Conservation (phyloP, 495 filamentous ascomycete species). For the Xylaria venustula region DNA sequence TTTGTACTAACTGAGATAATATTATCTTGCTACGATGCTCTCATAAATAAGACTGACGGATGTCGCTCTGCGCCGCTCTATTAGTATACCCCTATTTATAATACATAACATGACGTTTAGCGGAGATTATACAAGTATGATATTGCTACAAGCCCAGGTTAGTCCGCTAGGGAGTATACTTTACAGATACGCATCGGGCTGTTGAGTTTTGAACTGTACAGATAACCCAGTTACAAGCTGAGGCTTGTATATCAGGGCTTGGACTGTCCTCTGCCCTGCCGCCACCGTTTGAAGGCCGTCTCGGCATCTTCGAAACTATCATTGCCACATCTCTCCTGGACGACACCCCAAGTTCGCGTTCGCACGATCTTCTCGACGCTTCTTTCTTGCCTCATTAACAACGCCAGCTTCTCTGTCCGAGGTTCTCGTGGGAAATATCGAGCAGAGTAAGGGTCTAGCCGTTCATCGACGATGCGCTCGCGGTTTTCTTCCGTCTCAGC, state of each 20-base stretch:
- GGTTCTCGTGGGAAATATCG: constrained; percentile 82
- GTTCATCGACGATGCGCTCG: constrained; percentile 80
- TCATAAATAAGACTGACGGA: too few species aligned
- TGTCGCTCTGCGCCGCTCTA: too few species aligned
- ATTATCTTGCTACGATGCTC: too few species aligned
- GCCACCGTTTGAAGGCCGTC: constrained; percentile 55
- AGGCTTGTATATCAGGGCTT: constrained; percentile 14
- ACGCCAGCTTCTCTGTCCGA: constrained; percentile 78
- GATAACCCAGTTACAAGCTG: too few species aligned
- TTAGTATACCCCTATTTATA: too few species aligned
- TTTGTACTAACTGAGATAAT: too few species aligned
- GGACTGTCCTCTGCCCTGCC: constrained; percentile 19
- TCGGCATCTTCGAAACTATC: constrained; percentile 55
- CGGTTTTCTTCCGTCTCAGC: constrained; percentile 67
- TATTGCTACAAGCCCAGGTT: too few species aligned
- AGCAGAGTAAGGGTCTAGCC: constrained; percentile 88
- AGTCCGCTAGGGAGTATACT: too few species aligned
- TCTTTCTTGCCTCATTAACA: constrained; percentile 76
- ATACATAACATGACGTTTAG: too few species aligned
- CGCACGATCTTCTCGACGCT: constrained; percentile 86
- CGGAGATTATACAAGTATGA: too few species aligned
- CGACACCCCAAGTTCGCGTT: constrained; percentile 74
- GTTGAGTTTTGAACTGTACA: too few species aligned
- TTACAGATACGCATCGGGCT: too few species aligned
- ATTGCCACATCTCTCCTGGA: constrained; percentile 75